phyloP scores from a whole-genome alignment of 371 early-diverging fungal genomes.

The Mucor plumbeus region DNA sequence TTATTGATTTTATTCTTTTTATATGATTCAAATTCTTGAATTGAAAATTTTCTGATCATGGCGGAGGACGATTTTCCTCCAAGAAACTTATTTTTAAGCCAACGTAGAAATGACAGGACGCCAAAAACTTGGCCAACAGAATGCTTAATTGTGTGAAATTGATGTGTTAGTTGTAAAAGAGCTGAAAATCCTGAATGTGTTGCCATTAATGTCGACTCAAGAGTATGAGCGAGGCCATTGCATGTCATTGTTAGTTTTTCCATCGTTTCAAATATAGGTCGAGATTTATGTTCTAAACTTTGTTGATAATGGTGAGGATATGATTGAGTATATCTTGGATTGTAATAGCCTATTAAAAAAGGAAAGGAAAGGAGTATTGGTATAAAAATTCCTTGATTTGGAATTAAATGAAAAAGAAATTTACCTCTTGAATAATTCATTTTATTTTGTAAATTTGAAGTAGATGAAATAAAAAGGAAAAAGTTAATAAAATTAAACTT shows the following conservation, averaged over 20 bases:
- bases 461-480: not conserved
- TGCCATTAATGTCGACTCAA: constrained; percentile 89
- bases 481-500: not conserved
- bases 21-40: constrained; percentile 64
- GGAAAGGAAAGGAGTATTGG: too few relatives aligned
- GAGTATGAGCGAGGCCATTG: constrained; percentile 88
- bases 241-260: constrained; percentile 85
- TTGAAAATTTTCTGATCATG: constrained; percentile 60
- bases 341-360: not conserved
- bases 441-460: not conserved
- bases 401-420: not conserved
- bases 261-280: constrained; percentile 78
- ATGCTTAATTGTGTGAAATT: constrained; percentile 75
- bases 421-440: constrained; percentile 10
- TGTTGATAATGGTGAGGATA: not conserved
- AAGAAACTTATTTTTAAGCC: constrained; percentile 28
- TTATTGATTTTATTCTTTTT: constrained; percentile 16
- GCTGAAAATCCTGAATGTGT: constrained; percentile 92
- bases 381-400: too few relatives aligned
- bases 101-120: constrained; percentile 65
- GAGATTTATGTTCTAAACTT: not conserved
- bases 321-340: not conserved
- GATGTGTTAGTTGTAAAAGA: constrained; percentile 88
- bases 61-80: constrained; percentile 52
- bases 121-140: constrained; percentile 78